phyloP scores from a whole-genome alignment of 768 basidiomycete species.

The Mycena sanguinolenta region DNA sequence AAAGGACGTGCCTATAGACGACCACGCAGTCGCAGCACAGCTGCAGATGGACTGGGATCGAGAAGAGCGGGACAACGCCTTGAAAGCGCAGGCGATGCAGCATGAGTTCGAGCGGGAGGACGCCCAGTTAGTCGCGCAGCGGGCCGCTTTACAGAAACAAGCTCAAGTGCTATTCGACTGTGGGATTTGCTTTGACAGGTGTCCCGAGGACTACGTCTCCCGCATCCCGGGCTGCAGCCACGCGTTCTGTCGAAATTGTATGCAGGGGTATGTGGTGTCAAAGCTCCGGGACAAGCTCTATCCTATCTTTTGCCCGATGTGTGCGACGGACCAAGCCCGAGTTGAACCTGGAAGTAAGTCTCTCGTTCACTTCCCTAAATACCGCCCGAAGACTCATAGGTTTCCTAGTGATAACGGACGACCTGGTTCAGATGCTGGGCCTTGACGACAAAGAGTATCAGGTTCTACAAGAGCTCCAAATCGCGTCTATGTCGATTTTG shows the following conservation, averaged over 20 bases:
- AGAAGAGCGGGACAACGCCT: slow-evolving; percentile 31
- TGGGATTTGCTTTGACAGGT: slow-evolving; percentile 67
- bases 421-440: slow-evolving; percentile 60
- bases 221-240: slow-evolving; percentile 62
- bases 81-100: slow-evolving; percentile 50
- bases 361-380: slow-evolving; percentile 42
- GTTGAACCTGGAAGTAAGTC: slow-evolving; percentile 47
- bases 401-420: slow-evolving; percentile 54
- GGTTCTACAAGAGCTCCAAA: slow-evolving; percentile 61
- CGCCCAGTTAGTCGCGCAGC: slow-evolving; percentile 50
- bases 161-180: slow-evolving; percentile 61
- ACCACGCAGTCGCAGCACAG: slow-evolving; percentile 33
- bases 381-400: slow-evolving; percentile 20
- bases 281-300: slow-evolving; percentile 67
- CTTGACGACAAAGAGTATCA: slow-evolving; percentile 57
- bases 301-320: slow-evolving; percentile 74
- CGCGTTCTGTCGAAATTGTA: slow-evolving; percentile 66
- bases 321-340: slow-evolving; percentile 51
- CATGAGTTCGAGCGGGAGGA: slow-evolving; percentile 58
- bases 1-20: slow-evolving; percentile 30
- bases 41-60: slow-evolving; percentile 37
- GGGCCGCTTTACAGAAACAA: slow-evolving; percentile 43
- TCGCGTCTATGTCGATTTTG: slow-evolving; percentile 56
- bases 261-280: slow-evolving; percentile 55
- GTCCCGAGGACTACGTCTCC: slow-evolving; percentile 57